phyloP scores from a whole-genome alignment of 352 stramenopile species.

The Plasmopara muralis region DNA sequence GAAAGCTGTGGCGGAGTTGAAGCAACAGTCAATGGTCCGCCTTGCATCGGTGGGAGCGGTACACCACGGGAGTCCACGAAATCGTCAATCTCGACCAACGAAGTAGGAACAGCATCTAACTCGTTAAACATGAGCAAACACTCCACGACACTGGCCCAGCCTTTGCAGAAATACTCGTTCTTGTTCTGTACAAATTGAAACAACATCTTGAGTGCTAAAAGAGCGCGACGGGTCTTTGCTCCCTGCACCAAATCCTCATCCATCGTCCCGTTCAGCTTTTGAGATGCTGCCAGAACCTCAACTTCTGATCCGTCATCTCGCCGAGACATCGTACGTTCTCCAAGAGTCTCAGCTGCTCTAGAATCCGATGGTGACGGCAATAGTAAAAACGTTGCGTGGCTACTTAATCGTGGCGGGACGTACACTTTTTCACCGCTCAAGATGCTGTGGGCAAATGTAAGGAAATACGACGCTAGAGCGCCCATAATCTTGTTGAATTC shows the following conservation, averaged over 20 bases:
- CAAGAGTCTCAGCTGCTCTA: slow-evolving; percentile 12
- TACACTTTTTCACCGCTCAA: slow-evolving; percentile 82
- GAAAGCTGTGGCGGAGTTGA: slow-evolving; percentile 31
- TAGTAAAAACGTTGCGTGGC: slow-evolving; percentile 15
- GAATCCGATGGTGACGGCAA: slow-evolving; percentile 10
- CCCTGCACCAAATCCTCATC: slow-evolving; percentile 56
- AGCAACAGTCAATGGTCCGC: slow-evolving; percentile 14
- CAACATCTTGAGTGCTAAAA: slow-evolving; percentile 71
- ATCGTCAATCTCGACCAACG: slow-evolving; percentile 85
- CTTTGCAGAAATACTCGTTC: slow-evolving; percentile 69
- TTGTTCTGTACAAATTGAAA: slow-evolving; percentile 84
- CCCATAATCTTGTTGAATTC: slow-evolving; percentile 83
- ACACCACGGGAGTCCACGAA: slow-evolving; percentile 82
- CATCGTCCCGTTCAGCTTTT: slow-evolving; percentile 14
- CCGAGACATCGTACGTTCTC: slow-evolving; percentile 25
- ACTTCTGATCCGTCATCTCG: slow-evolving; percentile 35
- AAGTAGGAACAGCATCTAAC: slow-evolving; percentile 75
- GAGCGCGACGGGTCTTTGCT: slow-evolving; percentile 65
- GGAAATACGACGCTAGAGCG: slow-evolving; percentile 71
- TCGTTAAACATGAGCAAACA: slow-evolving; percentile 87
- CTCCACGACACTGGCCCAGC: slow-evolving; percentile 76
- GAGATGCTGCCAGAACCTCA: slow-evolving; percentile 27
- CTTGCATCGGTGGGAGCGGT: slow-evolving; percentile 68
- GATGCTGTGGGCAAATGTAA: slow-evolving; percentile 79
- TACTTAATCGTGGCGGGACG: slow-evolving; percentile 39